Evolutionary conservation across 371 early-diverging fungal genomes (phyloP), one percentile per base, ranked within the genome.

Genomic region (Rhizopus microsporus): DNA sequence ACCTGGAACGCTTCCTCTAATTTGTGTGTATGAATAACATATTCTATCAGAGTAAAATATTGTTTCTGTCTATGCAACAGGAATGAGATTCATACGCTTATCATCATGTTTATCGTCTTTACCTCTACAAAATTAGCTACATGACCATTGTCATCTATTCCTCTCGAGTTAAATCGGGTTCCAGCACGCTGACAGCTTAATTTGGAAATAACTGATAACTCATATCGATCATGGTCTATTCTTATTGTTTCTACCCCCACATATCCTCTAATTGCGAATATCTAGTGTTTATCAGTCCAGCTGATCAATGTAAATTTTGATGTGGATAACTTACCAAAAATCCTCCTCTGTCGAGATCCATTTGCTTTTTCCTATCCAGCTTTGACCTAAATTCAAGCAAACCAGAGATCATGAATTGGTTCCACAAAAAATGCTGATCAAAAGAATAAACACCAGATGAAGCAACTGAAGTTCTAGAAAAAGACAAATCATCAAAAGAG

Each of bases 71-170:
- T 90, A 67, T 39, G 2, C 9, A 17, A 1, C 65, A 55, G 2
- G 23, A 23, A 2, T 23, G 23, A 23, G 23, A 23, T 23, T 23
- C 23, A 23, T 23, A 23, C 2, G 23, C 23, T 23, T 23, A 23
- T 23, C 23, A 23, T 23, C 23, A 2, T 23, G 23, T 0, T 23
- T 30, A 15, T 8, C 30, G 1, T 49, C 3, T 59, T 33, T 80
- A 83, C 87, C 86, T 99, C 99, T 4, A 99, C 99, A 75, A 93
- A 96, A 74, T 99, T 99, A 13, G 99, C 95, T 7, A 94, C 96
- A 71, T 96, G 82, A 16, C 99, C 99, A 60, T 90, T 88, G 61
- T 97, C 96, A 67, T 99, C 94, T 29, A 97, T 87, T 7, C 99
- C 99, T 54, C 99, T 85, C 0, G 96, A 88, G 67, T 93, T 90